Evolutionary conservation across 75 land plant genomes (phyloP).

Genomic region (Isoetes taiwanensis): DNA sequence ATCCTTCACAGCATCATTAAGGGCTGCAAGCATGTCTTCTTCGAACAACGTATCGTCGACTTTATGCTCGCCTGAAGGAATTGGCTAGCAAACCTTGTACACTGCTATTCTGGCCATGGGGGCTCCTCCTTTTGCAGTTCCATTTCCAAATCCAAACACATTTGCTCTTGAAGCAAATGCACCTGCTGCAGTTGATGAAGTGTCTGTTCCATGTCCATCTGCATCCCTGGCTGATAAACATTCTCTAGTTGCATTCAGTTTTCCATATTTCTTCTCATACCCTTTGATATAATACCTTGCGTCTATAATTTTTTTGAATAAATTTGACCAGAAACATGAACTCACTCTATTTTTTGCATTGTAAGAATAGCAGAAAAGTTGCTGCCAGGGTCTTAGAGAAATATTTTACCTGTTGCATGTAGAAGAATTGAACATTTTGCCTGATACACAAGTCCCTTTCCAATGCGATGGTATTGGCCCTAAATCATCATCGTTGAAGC

Average conservation of each 20-base stretch:
- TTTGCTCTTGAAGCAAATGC: neutral
- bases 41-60: neutral
- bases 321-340: too few species aligned
- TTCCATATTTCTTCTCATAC: neutral
- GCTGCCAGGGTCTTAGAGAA: too few species aligned
- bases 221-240: neutral
- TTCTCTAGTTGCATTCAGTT: neutral
- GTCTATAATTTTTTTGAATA: neutral
- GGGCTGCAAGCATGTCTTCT: neutral
- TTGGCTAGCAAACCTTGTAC: constrained; percentile 6
- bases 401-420: constrained; percentile 4
- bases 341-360: too few species aligned
- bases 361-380: too few species aligned
- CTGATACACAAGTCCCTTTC: constrained; percentile 10
- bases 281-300: neutral
- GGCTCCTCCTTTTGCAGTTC: constrained; percentile 7
- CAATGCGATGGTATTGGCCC: constrained; percentile 9
- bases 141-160: constrained; percentile 5
- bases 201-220: constrained; percentile 2
- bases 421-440: neutral
- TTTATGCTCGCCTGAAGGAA: neutral
- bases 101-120: neutral
- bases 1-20: neutral
- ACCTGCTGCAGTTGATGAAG: neutral
- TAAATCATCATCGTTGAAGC: constrained; percentile 3